A percentile compares a stretch with the other conserved stretches of the same genome.
phyloP scores from a whole-genome alignment of 2,329 filamentous ascomycete genomes.

The Fusarium solani-melongenae region DNA sequence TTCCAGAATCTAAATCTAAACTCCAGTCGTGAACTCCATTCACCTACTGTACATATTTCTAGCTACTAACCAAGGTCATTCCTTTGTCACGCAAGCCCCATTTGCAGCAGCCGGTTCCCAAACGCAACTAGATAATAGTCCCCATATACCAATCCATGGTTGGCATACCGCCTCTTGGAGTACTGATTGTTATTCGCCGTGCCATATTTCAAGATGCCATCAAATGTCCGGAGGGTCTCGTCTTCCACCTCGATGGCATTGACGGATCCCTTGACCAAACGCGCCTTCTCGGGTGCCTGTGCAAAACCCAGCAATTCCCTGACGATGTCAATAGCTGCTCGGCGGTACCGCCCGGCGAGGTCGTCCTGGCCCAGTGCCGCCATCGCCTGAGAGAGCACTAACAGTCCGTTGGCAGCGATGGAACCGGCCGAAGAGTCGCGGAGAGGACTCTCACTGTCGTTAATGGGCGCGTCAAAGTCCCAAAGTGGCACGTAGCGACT shows the following conservation, averaged over 20 bases:
- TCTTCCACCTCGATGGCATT: neutral
- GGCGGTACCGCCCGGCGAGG: constrained; percentile 39
- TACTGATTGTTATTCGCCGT: constrained; percentile 49
- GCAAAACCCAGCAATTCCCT: constrained; percentile 46
- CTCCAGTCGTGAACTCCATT: neutral
- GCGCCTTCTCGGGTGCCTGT: constrained; percentile 40
- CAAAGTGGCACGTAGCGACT: constrained; percentile 44
- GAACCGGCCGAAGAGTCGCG: constrained; percentile 52
- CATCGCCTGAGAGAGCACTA: constrained; percentile 52
- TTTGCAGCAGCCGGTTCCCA: constrained; percentile 57
- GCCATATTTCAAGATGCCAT: constrained; percentile 45
- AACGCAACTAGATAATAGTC: constrained; percentile 61
- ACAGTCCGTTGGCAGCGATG: constrained; percentile 56
- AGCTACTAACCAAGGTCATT: neutral
- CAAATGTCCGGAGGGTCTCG: constrained; percentile 33
- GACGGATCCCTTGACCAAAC: neutral
- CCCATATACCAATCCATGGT: constrained; percentile 60
- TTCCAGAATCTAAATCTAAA: neutral
- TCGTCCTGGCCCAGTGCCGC: constrained; percentile 11
- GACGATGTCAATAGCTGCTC: constrained; percentile 44
- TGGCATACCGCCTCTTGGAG: constrained; percentile 42
- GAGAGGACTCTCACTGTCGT: constrained; percentile 25
- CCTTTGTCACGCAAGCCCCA: constrained; percentile 38
- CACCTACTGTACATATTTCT: neutral
- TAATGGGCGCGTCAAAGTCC: constrained; percentile 56